A percentile compares a stretch with the other conserved stretches of the same genome.
Evolutionary conservation across 192 early-diverging fungal genomes (phyloP).

Genomic region (Podila verticillata): DNA sequence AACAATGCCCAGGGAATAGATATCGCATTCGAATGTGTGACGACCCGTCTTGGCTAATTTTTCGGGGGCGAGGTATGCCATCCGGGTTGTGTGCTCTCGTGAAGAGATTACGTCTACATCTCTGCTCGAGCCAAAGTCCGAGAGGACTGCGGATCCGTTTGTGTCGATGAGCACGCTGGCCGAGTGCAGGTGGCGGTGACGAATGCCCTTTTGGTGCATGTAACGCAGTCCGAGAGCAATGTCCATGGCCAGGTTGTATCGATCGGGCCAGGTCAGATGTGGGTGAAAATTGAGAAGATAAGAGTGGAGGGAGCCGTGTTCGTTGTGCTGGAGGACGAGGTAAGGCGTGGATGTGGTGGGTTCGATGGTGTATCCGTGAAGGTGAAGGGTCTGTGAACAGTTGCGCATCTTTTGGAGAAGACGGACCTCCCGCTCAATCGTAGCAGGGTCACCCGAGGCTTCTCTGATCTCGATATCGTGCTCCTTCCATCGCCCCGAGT

Average conservation of each 20-base stretch:
- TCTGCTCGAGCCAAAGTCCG: constrained; percentile 35
- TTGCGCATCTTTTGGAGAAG: constrained; percentile 18
- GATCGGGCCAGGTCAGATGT: constrained; percentile 48
- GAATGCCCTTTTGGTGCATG: constrained; percentile 34
- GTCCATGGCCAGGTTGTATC: constrained; percentile 52
- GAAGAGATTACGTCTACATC: constrained; percentile 39
- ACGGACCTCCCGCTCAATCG: constrained; percentile 28
- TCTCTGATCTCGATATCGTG: constrained; percentile 28
- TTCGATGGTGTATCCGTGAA: constrained; percentile 40
- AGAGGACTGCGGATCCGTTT: constrained; percentile 46
- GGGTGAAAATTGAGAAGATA: constrained; percentile 43
- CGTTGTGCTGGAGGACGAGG: constrained; percentile 37
- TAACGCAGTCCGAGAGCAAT: constrained; percentile 39
- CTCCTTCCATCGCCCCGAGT: constrained; percentile 44
- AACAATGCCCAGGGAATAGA: constrained; percentile 41
- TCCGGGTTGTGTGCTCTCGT: constrained; percentile 26
- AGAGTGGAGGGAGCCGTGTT: constrained; percentile 43
- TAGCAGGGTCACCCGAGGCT: constrained; percentile 17
- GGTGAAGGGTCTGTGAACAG: constrained; percentile 30
- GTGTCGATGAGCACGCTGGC: constrained; percentile 41
- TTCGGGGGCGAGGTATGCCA: constrained; percentile 49
- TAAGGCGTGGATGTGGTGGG: constrained; percentile 15
- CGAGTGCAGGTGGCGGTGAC: constrained; percentile 44
- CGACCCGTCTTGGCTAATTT: constrained; percentile 23
- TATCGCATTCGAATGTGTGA: constrained; percentile 32